Evolutionary conservation across 2,329 filamentous ascomycete genomes (phyloP).

Genomic region (Rhynchosporium secalis): DNA sequence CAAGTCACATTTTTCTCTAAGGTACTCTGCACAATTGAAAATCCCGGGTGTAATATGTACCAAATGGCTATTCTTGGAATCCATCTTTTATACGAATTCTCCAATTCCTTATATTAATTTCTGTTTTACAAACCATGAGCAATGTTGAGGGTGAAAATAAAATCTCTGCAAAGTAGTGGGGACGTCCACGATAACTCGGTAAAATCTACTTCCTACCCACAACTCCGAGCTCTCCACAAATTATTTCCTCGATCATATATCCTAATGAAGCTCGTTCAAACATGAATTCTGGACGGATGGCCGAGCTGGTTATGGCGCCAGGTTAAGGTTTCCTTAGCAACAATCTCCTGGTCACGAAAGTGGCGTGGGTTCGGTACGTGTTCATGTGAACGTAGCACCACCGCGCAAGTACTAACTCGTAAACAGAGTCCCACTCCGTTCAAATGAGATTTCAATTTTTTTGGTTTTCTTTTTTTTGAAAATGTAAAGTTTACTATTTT

Average conservation of each 20-base stretch:
- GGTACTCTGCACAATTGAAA: no score
- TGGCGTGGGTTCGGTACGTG: constrained; percentile 44
- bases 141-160: not conserved
- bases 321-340: constrained; percentile 32
- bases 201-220: not conserved
- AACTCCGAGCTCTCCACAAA: not conserved
- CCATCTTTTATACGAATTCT: no score
- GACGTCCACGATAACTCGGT: not conserved
- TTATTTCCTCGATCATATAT: not conserved
- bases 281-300: constrained; percentile 26
- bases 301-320: constrained; percentile 34
- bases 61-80: no score
- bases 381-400: constrained; percentile 26
- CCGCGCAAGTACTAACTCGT: not conserved
- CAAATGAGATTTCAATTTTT: not conserved
- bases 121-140: not conserved
- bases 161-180: constrained; percentile 12
- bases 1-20: no score
- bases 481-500: no score
- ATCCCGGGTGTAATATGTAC: no score
- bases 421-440: constrained; percentile 7
- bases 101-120: no score
- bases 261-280: not conserved
- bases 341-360: constrained; percentile 43
- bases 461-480: not conserved